phyloP scores from a whole-genome alignment of 2,329 filamentous ascomycete species.

The Septoria petroselini region DNA sequence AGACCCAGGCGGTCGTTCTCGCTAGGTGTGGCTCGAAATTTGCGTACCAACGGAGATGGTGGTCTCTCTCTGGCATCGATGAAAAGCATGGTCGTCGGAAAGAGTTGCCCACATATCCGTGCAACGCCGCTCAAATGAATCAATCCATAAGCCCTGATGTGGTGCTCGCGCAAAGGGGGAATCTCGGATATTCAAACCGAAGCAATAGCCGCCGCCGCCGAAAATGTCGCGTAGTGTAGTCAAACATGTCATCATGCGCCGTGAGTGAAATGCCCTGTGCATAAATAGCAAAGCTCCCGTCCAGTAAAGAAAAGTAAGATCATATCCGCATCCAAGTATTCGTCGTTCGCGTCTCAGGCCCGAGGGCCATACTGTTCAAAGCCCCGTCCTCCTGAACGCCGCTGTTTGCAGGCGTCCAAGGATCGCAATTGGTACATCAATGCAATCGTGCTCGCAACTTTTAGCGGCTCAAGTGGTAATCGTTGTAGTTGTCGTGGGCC shows the following conservation, averaged over 20 bases:
- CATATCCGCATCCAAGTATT: background rate
- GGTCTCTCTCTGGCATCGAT: no score
- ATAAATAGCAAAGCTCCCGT: background rate
- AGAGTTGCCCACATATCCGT: constrained; percentile 7
- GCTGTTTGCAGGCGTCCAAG: background rate
- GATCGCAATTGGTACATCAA: background rate
- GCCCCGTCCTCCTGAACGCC: no score
- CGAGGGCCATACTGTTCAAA: no score
- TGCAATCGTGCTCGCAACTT: background rate
- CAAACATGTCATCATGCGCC: constrained; percentile 19
- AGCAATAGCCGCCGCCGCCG: constrained; percentile 17
- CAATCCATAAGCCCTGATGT: constrained; percentile 16
- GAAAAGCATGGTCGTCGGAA: background rate
- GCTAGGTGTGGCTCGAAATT: no score
- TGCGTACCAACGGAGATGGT: no score
- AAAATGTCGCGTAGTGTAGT: constrained; percentile 16
- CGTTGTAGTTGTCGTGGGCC: constrained; percentile 16
- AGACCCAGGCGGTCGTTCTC: no score
- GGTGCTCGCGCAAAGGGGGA: constrained; percentile 27
- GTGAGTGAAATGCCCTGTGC: constrained; percentile 4
- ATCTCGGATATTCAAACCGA: constrained; percentile 22
- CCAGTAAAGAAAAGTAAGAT: background rate
- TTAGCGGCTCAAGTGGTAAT: constrained; percentile 16
- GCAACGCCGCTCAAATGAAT: constrained; percentile 19
- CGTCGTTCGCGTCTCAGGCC: constrained; percentile 1